These are phyloP conservation scores for Pyrus communis DNA, from an alignment of 306 rosid species.

Conservation along the genomic window DNA sequence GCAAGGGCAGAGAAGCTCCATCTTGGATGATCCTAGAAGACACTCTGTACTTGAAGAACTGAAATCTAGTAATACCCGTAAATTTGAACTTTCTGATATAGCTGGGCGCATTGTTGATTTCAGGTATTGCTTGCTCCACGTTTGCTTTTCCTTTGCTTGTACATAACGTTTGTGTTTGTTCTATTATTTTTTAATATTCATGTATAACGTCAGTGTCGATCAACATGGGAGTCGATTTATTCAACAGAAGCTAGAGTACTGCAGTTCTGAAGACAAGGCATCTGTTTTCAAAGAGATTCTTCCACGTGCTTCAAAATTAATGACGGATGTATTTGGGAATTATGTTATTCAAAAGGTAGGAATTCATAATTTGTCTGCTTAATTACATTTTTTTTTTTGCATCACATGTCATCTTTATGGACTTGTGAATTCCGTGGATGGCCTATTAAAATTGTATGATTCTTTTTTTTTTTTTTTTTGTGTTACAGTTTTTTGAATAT, in stretches of 20 bases:
- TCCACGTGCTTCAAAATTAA: conserved; percentile 46
- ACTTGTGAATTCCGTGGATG: conserved; percentile 1
- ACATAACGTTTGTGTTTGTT: neutral
- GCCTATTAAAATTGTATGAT: neutral
- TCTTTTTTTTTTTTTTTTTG: neutral
- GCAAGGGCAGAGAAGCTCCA: conserved; percentile 37
- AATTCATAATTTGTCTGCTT: conserved; percentile 5
- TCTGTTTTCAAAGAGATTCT: conserved; percentile 59
- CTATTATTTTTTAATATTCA: conserved; percentile 4
- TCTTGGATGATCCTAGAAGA: conserved; percentile 33
- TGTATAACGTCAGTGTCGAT: conserved; percentile 41
- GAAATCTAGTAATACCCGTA: conserved; percentile 35
- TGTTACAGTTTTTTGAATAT: conserved; percentile 45
- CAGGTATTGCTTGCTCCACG: conserved; percentile 31
- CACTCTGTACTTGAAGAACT: conserved; percentile 48
- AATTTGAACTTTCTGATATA: conserved; percentile 45
- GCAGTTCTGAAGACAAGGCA: conserved; percentile 49
- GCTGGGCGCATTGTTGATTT: conserved; percentile 54
- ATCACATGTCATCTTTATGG: neutral
- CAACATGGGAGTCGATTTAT: conserved; percentile 82
- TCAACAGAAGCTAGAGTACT: conserved; percentile 58
- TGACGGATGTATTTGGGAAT: conserved; percentile 66
- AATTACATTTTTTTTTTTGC: neutral
- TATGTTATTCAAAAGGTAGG: conserved; percentile 66
- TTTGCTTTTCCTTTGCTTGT: conserved; percentile 5